Evolutionary conservation across 2,329 filamentous ascomycete genomes (phyloP).

Genomic region (Xylariaceae sp.): DNA sequence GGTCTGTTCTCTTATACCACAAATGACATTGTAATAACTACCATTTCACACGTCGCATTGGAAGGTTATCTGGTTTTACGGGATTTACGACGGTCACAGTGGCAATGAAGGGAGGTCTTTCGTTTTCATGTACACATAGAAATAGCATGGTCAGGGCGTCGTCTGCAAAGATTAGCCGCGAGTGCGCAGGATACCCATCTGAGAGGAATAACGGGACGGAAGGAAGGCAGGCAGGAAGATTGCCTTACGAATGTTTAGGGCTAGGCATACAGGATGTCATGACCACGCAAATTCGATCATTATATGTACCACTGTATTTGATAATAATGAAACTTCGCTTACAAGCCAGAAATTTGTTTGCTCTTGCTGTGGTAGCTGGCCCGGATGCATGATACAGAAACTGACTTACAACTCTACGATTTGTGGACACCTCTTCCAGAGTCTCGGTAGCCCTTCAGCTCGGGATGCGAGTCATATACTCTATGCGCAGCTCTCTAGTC

Average conservation of each 20-base stretch:
- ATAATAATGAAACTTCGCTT: neutral
- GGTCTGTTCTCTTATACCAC: constrained; percentile 36
- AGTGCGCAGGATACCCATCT: constrained; percentile 42
- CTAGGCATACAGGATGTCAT: constrained; percentile 21
- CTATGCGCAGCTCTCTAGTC: neutral
- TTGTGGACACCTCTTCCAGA: neutral
- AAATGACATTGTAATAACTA: constrained; percentile 35
- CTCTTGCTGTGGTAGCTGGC: no score
- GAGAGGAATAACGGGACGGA: constrained; percentile 33
- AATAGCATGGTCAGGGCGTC: constrained; percentile 37
- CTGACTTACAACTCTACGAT: no score
- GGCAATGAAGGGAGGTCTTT: constrained; percentile 20
- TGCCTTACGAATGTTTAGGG: constrained; percentile 16
- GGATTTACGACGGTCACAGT: constrained; percentile 30
- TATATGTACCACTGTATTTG: neutral
- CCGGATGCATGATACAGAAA: no score
- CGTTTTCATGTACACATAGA: constrained; percentile 28
- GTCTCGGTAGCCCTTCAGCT: neutral
- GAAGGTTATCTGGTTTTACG: constrained; percentile 30
- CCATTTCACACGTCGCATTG: constrained; percentile 28
- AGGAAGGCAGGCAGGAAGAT: constrained; percentile 28
- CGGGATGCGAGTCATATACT: neutral
- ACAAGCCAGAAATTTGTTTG: no score
- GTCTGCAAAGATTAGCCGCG: constrained; percentile 37
- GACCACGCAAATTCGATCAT: constrained; percentile 24